phyloP scores from a whole-genome alignment of 2,329 filamentous ascomycete species.

The Fonsecaea monophora region DNA sequence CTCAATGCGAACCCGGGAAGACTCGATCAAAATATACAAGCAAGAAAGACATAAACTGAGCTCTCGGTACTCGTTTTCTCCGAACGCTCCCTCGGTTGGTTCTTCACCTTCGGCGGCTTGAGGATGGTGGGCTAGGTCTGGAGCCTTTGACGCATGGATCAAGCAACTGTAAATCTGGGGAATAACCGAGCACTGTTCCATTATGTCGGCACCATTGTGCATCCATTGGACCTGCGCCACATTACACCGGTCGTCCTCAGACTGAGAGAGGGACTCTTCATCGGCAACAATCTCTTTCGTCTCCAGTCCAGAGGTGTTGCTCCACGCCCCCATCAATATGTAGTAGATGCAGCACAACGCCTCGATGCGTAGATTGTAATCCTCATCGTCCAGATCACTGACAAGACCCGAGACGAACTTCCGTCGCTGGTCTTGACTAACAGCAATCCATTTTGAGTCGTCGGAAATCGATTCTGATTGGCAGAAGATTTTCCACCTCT shows the following conservation, averaged over 20 bases:
- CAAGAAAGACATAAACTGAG: conserved; percentile 39
- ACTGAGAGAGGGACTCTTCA: conserved; percentile 44
- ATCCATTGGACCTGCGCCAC: conserved; percentile 57
- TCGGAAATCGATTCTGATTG: conserved; percentile 50
- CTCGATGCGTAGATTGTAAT: conserved; percentile 52
- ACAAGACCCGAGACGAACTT: conserved; percentile 51
- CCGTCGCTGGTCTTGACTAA: conserved; percentile 59
- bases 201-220: conserved; percentile 49
- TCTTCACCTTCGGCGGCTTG: conserved; percentile 23
- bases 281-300: conserved; percentile 17
- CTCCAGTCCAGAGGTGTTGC: conserved; percentile 64
- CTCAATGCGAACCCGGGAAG: conserved; percentile 31
- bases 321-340: conserved; percentile 73
- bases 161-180: conserved; percentile 48
- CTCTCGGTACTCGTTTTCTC: conserved; percentile 38
- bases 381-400: conserved; percentile 47
- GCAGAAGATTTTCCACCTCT: conserved; percentile 70
- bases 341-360: conserved; percentile 57
- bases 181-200: conserved; percentile 48
- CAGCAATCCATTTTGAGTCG: conserved; percentile 69
- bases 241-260: conserved; percentile 56
- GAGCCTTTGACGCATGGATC: conserved; percentile 49
- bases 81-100: conserved; percentile 34
- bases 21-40: conserved; percentile 40
- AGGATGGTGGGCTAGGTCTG: conserved; percentile 32